phyloP scores from a whole-genome alignment of 345 rosid species.

The Salix udensis region DNA sequence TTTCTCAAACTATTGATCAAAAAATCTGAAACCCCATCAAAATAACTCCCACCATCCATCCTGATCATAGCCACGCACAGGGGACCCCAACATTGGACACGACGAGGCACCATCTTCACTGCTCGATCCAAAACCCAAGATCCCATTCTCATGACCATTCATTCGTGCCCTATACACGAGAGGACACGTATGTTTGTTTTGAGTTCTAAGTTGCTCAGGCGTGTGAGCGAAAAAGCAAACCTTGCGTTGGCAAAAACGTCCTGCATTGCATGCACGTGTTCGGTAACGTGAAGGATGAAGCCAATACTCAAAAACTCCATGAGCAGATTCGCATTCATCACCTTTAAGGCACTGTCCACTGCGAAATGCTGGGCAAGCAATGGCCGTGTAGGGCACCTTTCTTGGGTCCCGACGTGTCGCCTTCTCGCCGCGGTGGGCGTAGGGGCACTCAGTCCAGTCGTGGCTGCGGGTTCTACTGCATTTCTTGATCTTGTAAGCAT shows the following conservation, averaged over 20 bases:
- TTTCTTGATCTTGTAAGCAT: conserved; percentile 23
- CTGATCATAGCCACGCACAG: neutral
- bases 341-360: conserved; percentile 19
- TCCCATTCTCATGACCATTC: conserved; percentile 8
- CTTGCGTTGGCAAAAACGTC: conserved; percentile 24
- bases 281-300: conserved; percentile 29
- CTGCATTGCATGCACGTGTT: conserved; percentile 29
- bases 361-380: conserved; percentile 24
- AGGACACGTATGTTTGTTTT: conserved; percentile 18
- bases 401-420: conserved; percentile 28
- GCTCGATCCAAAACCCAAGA: conserved; percentile 1
- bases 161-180: conserved; percentile 17
- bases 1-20: conserved; percentile 1
- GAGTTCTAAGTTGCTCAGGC: conserved; percentile 18
- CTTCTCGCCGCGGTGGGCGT: conserved; percentile 30
- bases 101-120: conserved; percentile 5
- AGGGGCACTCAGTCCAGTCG: conserved; percentile 35
- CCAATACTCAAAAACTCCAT: conserved; percentile 35
- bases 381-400: conserved; percentile 10
- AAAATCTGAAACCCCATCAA: conserved; percentile 12
- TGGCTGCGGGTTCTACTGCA: conserved; percentile 26
- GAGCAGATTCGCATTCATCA: conserved; percentile 25
- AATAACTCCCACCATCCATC: conserved; percentile 5
- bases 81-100: neutral
- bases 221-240: conserved; percentile 32